Base-by-base conservation (phyloP, 129 eudicot genomes). In the Chrysanthemum lavandulifolium region DNA sequence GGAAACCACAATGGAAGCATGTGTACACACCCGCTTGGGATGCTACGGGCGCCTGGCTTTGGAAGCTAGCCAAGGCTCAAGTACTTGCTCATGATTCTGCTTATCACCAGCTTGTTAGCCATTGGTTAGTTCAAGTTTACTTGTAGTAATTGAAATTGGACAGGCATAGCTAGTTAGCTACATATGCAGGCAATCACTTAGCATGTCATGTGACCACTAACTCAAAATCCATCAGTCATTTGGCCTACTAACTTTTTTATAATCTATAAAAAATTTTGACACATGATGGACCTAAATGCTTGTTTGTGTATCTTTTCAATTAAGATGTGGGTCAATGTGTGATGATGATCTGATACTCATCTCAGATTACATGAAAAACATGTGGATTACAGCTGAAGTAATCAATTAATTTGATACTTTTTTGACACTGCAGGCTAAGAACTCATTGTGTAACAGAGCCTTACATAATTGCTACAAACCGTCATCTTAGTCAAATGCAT, bases 1-100 rank as follows among this genome's bases (percentile, higher is more conserved):
- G 72, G 1, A 91, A 88, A 77, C 86, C 90, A 15, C 86, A 81
- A 11, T 91, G 97, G 97, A 91, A 72, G 72, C 69, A 79, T 19
- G 96, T 88, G 2, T 91, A 59, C 65, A 69, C 71, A 7, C 97
- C 86, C 3, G 1, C 70, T 14, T 81, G 82, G 80, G 85, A 86
- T 33, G 80, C 95, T 31, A 91, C 97, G 0, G 80, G 86, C 23
- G 65, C 80, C 5, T 91, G 97, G 97, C 86, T 83, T 3, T 91
- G 97, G 95, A 84, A 82, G 81, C 73, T 91, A 10, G 97, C 97
- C 19, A 91, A 91, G 78, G 84, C 90, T 68, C 97, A 91, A 56
- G 89, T 85, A 19, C 91, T 86, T 54, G 79, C 97, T 51, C 97
- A 91, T 68, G 97, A 91, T 75, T 86, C 97, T 2, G 92, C 76